Evolutionary conservation across 1,139 yeast species (phyloP).

Genomic region (Lodderomyces pseudojiufengensis): DNA sequence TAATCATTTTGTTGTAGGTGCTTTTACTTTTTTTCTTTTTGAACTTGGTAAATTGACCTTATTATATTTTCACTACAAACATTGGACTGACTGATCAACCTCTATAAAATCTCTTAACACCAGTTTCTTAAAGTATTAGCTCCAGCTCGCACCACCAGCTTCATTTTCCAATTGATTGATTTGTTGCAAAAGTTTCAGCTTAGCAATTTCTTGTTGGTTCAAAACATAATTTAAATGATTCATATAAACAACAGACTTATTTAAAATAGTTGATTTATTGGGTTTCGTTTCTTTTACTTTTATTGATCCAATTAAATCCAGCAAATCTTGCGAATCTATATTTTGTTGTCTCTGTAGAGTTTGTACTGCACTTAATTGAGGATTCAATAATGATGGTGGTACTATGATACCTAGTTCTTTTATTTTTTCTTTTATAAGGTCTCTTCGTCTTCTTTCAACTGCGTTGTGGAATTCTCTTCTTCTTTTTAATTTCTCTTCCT

Average conservation of each 20-base stretch:
- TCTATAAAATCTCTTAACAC: no score
- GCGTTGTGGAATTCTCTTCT: conserved; percentile 79
- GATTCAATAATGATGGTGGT: conserved; percentile 64
- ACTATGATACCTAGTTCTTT: conserved; percentile 68
- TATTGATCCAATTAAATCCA: conserved; percentile 35
- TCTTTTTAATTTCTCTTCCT: conserved; percentile 66
- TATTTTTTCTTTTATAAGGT: conserved; percentile 70
- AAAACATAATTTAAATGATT: conserved; percentile 48
- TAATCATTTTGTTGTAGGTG: no score
- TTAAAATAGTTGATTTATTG: conserved; percentile 65
- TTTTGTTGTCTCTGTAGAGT: conserved; percentile 38
- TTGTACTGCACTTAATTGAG: conserved; percentile 46
- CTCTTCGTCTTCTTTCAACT: conserved; percentile 76
- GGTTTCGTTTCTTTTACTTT: conserved; percentile 66
- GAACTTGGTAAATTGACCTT: no score
- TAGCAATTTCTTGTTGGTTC: conserved; percentile 27
- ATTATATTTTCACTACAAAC: no score
- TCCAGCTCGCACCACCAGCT: no score
- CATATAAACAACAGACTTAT: conserved; percentile 67
- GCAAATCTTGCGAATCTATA: conserved; percentile 31
- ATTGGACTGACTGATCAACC: no score
- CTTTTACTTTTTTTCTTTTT: no score
- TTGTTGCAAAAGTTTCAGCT: conserved; percentile 6
- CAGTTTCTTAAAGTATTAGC: no score
- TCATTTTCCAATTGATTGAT: conserved; percentile 10